Base-by-base conservation (phyloP, 1,284 basidiomycete genomes). In the Rhodotorula sp. region DNA sequence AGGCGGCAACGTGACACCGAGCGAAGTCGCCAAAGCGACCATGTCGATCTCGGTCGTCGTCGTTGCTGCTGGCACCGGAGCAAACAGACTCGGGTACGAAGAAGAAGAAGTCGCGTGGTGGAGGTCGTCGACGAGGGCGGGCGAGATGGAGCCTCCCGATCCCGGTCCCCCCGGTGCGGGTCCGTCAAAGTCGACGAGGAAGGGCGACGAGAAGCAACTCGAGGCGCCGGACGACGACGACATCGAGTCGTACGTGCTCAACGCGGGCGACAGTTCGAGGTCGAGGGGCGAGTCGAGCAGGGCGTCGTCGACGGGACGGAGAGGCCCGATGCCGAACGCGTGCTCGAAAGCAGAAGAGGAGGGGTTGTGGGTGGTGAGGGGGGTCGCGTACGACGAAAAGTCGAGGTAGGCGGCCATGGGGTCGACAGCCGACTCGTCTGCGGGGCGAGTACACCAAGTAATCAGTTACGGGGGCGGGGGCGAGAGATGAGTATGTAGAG, bases 281-380 rank as follows among this genome's bases (percentile, higher is more conserved):
- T 71, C 75, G 58, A 76, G 67, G 2, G 75, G 75, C 58, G 75
- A 76, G 67, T 72, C 73, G 71, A 76, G 75, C 52, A 72, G 65
- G n/a, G 61, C 23, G 62, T 76, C 75, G 64, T 76, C 69, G 46
- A 72, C 70, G 29, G 70, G 70, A 16, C 66, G 64, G 52, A 72
- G 72, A 20, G 29, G 49, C 16, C 26, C 49, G 26, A 43, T 62
- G 49, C n/a, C 52, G 39, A 69, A 70, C n/a, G 72, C 68, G 68
- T 61, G 31, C 31, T 51, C 29, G 69, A 66, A 70, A 6, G 68
- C 31, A 26, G 64, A 18, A 16, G 57, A 46, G 54, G 29, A 26
- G 23, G 29, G 31, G 29, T 34, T 23, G 23, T 58, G 58, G n/a
- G 63, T n/a, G 29, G 46, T 48, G 46, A 21, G 31, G n/a, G 48